Conservation (phyloP, 305 asterid genomes). For the Fraxinus nigra region DNA sequence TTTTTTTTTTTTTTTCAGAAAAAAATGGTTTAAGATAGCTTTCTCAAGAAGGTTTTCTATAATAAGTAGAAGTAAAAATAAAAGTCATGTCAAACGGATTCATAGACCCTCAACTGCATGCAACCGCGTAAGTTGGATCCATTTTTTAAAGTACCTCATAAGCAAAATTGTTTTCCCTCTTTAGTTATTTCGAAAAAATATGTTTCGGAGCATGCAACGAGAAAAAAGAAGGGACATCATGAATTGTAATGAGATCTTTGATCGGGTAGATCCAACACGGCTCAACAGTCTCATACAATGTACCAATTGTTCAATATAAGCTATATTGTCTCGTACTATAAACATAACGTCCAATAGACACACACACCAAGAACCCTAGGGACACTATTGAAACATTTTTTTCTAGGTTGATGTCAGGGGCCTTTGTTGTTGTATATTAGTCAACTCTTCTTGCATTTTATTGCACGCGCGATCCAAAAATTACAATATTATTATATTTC, state of each 20-base stretch:
- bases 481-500: background rate
- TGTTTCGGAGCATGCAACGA: background rate
- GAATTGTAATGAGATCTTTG: background rate
- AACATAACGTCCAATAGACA: background rate
- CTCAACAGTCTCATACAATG: background rate
- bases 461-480: background rate
- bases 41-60: background rate
- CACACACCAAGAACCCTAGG: background rate
- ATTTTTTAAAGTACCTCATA: no score
- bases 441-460: slow-evolving; percentile 2
- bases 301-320: background rate
- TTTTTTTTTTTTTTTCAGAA: no score
- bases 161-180: background rate
- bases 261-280: background rate
- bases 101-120: background rate
- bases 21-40: no score
- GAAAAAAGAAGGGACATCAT: background rate
- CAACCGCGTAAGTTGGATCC: background rate
- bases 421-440: background rate
- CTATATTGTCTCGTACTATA: no score
- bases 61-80: no score
- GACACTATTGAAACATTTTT: background rate
- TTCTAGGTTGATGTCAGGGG: background rate
- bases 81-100: background rate
- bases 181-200: no score